Evolutionary conservation across 495 filamentous ascomycete species (phyloP).

Genomic region (Aspergillus asperescens): DNA sequence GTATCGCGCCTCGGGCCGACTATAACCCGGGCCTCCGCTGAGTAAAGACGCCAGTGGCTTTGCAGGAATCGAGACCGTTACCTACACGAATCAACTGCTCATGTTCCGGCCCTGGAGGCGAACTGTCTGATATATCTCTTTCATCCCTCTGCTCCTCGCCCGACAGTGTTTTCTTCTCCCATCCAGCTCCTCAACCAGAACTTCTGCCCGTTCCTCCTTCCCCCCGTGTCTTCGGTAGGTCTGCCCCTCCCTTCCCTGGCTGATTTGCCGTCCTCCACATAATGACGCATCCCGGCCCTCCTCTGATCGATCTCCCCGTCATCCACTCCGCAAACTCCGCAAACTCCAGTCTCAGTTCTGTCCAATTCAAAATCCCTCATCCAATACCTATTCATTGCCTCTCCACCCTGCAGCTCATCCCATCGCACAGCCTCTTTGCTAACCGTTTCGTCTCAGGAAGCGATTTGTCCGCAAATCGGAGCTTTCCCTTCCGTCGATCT

Average conservation of each 20-base stretch:
- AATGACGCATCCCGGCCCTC: constrained; percentile 37
- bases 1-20: constrained; percentile 16
- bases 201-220: neutral
- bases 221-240: constrained; percentile 3
- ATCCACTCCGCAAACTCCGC: constrained; percentile 1
- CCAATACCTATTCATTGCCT: neutral
- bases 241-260: constrained; percentile 1
- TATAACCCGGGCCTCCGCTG: constrained; percentile 18
- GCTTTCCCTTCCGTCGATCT: constrained; percentile 21
- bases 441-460: constrained; percentile 16
- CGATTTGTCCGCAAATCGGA: constrained; percentile 22
- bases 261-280: constrained; percentile 22
- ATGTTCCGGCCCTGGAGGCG: constrained; percentile 12
- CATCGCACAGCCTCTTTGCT: constrained; percentile 3
- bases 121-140: constrained; percentile 8
- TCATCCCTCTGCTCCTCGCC: constrained; percentile 2
- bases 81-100: neutral
- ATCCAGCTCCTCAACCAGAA: neutral
- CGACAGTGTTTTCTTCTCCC: neutral
- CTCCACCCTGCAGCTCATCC: neutral
- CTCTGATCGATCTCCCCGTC: constrained; percentile 6
- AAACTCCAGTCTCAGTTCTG: too few relatives aligned
- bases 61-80: constrained; percentile 27
- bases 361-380: neutral
- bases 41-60: constrained; percentile 4